A percentile compares a stretch with the other conserved stretches of the same genome.
phyloP scores from a whole-genome alignment of 73 alveolate genomes.

The Paramecium biaurelia region DNA sequence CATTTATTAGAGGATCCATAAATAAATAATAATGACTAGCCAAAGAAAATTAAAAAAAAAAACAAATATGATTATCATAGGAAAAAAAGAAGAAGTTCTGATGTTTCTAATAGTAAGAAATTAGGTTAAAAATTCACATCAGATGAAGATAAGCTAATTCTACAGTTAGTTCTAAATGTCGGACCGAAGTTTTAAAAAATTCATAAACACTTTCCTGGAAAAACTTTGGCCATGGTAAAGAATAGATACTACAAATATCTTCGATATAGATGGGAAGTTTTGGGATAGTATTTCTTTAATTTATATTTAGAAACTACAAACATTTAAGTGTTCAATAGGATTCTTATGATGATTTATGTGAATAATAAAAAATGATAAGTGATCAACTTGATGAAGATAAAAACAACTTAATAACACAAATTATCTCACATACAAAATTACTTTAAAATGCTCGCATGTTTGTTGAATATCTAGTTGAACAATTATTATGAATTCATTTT shows the following conservation, averaged over 20 bases:
- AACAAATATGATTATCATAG: background rate
- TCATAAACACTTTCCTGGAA: slow-evolving; percentile 42
- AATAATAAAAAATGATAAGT: background rate
- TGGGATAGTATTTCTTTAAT: background rate
- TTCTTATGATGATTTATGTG: slow-evolving; percentile 16
- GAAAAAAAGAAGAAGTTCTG: background rate
- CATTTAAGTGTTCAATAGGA: slow-evolving; percentile 31
- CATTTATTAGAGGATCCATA: background rate
- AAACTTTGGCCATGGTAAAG: slow-evolving; percentile 47
- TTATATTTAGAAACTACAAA: background rate
- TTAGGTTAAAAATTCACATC: slow-evolving; percentile 17
- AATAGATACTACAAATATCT: slow-evolving; percentile 21
- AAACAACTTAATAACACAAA: background rate
- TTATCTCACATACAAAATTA: background rate
- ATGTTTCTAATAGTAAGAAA: background rate
- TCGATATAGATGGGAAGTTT: slow-evolving; percentile 33
- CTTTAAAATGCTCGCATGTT: background rate
- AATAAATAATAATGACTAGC: background rate
- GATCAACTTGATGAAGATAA: background rate
- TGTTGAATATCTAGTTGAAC: slow-evolving; percentile 17
- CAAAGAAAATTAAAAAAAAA: slow-evolving; percentile 11
- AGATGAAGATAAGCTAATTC: slow-evolving; percentile 9
- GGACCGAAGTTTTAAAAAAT: slow-evolving; percentile 47
- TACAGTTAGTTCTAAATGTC: slow-evolving; percentile 20
- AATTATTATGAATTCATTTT: background rate